Evolutionary conservation across 2,329 filamentous ascomycete genomes (phyloP), one percentile per base, ranked within the genome.

Genomic region (Apiospora aurea): DNA sequence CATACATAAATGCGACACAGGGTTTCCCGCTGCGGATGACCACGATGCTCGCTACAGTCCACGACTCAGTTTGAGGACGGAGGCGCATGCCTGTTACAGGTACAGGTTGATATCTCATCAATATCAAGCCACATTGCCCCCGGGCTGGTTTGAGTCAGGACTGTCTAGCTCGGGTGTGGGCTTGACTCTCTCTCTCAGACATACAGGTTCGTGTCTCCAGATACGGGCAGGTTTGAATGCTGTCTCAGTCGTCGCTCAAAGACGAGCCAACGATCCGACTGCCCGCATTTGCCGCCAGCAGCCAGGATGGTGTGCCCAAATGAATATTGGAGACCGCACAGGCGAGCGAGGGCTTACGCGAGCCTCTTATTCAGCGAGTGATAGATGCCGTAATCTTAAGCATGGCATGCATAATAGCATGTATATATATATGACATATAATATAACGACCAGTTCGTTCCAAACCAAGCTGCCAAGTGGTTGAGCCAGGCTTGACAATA

Each of bases 161-260:
- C 57, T 41, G 34, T 41, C 10, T 64, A 64, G 34, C 57, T 41
- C 57, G 57, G 34, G 34, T 64, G 8, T 64, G 57, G 57, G 57
- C 57, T 41, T 64, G 57, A 64, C 53, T 64, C 57, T 64, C 57
- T 64, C 57, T 41, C 34, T 41, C 57, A 64, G 34, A 64, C 57
- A 64, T 64, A 24, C 57, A 64, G 13, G 21, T 41, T 64, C 34
- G 8, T 38, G 21, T 21, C 53, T 61, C 53, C 53, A 61, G 21
- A 34, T 61, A 38, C 16, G 29, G 53, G 16, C 34, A 64, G 29
- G 57, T 64, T 41, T 41, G 57, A 34, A 64, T 41, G 57, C 18
- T 64, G 57, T 64, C 57, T 64, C 57, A 64, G 57, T 64, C 21
- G 57, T 38, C 57, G 8, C 53, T 61, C 29, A 34, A 34, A 64